phyloP scores from a whole-genome alignment of 2,329 filamentous ascomycete genomes.

The Bipolaris zeicola region DNA sequence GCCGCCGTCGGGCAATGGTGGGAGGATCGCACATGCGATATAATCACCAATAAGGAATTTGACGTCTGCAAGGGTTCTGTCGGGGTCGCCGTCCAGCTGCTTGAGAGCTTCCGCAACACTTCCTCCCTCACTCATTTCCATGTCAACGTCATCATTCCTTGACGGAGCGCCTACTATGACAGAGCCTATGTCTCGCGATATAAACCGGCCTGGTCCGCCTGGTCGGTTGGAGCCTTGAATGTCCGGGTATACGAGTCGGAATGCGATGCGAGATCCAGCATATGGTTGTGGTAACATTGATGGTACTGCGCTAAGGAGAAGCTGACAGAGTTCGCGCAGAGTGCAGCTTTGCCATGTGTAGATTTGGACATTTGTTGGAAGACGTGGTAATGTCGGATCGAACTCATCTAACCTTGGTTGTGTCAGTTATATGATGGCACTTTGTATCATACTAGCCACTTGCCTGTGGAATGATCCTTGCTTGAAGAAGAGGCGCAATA shows the following conservation, averaged over 20 bases:
- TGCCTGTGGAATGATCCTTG: conserved; percentile 74
- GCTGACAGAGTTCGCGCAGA: conserved; percentile 77
- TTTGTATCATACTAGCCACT: neutral
- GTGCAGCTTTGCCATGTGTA: conserved; percentile 88
- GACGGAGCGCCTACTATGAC: conserved; percentile 68
- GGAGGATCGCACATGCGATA: conserved; percentile 79
- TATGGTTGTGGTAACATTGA: conserved; percentile 72
- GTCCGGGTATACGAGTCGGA: conserved; percentile 85
- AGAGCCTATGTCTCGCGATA: conserved; percentile 81
- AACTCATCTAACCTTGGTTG: conserved; percentile 71
- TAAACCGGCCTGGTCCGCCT: conserved; percentile 65
- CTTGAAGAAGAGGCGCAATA: conserved; percentile 84
- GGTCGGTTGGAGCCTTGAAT: conserved; percentile 55
- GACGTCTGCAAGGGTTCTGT: conserved; percentile 76
- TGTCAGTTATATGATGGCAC: conserved; percentile 1
- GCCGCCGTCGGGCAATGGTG: conserved; percentile 74
- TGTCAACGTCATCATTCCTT: conserved; percentile 26
- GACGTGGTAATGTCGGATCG: conserved; percentile 56
- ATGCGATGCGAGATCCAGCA: conserved; percentile 83
- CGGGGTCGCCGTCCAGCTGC: conserved; percentile 63
- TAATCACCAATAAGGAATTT: conserved; percentile 90
- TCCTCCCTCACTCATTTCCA: conserved; percentile 17
- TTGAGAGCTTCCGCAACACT: conserved; percentile 44
- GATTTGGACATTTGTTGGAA: conserved; percentile 73
- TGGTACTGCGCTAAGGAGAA: conserved; percentile 73